Conservation (phyloP, 2,329 filamentous ascomycete species). For the Cladosporium sp. region DNA sequence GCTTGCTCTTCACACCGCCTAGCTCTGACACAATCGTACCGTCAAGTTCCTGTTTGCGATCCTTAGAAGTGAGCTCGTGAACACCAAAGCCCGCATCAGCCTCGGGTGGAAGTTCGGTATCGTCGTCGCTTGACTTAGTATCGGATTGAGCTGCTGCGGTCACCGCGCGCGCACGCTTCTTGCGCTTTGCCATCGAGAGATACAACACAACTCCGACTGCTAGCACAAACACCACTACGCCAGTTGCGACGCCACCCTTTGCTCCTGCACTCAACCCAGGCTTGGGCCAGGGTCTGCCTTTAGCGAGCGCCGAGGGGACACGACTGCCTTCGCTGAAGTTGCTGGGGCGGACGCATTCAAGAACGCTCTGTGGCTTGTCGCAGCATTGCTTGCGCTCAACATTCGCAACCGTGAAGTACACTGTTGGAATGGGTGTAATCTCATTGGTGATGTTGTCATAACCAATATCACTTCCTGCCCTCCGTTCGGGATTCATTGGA, state of each 20-base stretch:
- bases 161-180: slow-evolving; percentile 2
- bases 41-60: slow-evolving; percentile 6
- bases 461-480: neutral
- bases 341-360: neutral
- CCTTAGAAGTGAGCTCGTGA: neutral
- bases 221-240: slow-evolving; percentile 1
- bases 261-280: neutral
- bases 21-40: neutral
- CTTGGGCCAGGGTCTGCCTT: slow-evolving; percentile 6
- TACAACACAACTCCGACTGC: neutral
- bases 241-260: slow-evolving; percentile 7
- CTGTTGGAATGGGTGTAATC: neutral
- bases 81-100: neutral
- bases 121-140: neutral
- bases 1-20: neutral
- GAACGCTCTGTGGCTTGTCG: neutral
- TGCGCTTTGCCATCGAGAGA: slow-evolving; percentile 8
- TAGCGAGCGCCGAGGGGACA: neutral
- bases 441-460: neutral
- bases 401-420: neutral
- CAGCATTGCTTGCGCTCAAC: neutral
- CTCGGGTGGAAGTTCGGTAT: slow-evolving; percentile 8
- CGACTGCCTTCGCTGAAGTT: slow-evolving; percentile 3
- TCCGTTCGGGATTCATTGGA: neutral
- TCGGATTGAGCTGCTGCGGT: neutral